phyloP scores from a whole-genome alignment of 495 filamentous ascomycete genomes.

The Hypoxylon fuscum region DNA sequence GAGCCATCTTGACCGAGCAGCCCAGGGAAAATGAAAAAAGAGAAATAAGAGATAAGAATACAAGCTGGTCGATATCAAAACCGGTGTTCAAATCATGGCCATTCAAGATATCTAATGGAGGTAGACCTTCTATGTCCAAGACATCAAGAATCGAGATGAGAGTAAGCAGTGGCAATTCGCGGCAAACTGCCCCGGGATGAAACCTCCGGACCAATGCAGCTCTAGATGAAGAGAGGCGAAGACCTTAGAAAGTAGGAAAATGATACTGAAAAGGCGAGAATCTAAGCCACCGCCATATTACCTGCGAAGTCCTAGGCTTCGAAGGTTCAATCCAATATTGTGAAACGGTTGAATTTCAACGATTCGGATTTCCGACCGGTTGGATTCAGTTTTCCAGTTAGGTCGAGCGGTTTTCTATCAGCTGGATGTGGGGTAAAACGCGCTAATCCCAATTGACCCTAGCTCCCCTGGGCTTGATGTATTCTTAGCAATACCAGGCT shows the following conservation, averaged over 20 bases:
- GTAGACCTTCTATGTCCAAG: neutral
- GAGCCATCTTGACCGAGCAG: slow-evolving; percentile 18
- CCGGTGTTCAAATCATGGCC: slow-evolving; percentile 23
- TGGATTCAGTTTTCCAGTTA: neutral
- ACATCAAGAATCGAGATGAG: slow-evolving; percentile 6
- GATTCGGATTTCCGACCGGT: neutral
- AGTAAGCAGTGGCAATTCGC: slow-evolving; percentile 15
- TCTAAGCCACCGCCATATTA: neutral
- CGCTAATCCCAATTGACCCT: slow-evolving; percentile 6
- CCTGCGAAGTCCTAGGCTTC: neutral
- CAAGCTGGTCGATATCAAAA: neutral
- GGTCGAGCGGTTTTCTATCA: neutral
- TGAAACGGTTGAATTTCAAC: neutral
- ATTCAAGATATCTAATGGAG: slow-evolving; percentile 14
- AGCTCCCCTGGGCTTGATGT: too few relatives aligned
- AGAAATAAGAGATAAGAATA: slow-evolving; percentile 11
- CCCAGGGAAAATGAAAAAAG: neutral
- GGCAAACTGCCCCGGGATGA: neutral
- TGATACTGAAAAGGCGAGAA: neutral
- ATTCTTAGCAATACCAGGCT: slow-evolving; percentile 10
- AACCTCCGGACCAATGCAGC: slow-evolving; percentile 3
- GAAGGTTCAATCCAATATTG: neutral
- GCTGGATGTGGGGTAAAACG: slow-evolving; percentile 20
- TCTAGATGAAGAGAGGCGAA: neutral
- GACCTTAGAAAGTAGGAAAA: neutral